Evolutionary conservation across 805 yeast species (phyloP), one percentile per base, ranked within the genome.

Genomic region (Saturnispora quitensis): DNA sequence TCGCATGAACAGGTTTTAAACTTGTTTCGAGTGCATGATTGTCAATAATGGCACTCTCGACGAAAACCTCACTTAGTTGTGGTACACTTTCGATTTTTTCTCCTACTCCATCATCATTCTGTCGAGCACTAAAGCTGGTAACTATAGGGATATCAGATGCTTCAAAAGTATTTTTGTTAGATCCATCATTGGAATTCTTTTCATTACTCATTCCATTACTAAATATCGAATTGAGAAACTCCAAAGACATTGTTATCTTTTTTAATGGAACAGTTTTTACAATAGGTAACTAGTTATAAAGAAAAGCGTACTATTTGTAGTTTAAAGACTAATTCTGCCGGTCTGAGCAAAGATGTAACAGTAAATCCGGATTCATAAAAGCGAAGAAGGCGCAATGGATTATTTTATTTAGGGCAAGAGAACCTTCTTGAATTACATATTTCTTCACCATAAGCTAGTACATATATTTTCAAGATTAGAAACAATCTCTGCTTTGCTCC

Each of bases 1-100:
- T 72, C 12, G 66, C 58, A 43, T 55, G n/a, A 53, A 35, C 24
- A 46, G 35, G 13, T 9, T 9, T 5, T 8, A 24, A 3, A n/a
- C 31, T 5, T 22, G n/a, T 40, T 13, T 40, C 28, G 9, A 25
- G 9, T 25, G 9, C 28, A 6, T 24, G n/a, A 10, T 40, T 12
- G n/a, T 18, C 10, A 10, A 4, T 20, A 20, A 10, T 13, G n/a
- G 7, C 18, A 24, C 18, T 17, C 9, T 17, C 42, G 9, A 8
- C 6, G 5, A 35, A n/a, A n/a, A 12, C 20, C 6, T n/a, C 40
- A 15, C 18, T 35, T n/a, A 10, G 12, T 31, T 31, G 34, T 31
- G 34, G 5, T 12, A 31, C 5, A 9, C 5, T 12, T 9, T 10
- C 6, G 13, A 31, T 10, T 9, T 31, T 31, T 12, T 12, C 13